phyloP scores from a whole-genome alignment of 1,284 basidiomycete genomes.

The Tremellales sp. region DNA sequence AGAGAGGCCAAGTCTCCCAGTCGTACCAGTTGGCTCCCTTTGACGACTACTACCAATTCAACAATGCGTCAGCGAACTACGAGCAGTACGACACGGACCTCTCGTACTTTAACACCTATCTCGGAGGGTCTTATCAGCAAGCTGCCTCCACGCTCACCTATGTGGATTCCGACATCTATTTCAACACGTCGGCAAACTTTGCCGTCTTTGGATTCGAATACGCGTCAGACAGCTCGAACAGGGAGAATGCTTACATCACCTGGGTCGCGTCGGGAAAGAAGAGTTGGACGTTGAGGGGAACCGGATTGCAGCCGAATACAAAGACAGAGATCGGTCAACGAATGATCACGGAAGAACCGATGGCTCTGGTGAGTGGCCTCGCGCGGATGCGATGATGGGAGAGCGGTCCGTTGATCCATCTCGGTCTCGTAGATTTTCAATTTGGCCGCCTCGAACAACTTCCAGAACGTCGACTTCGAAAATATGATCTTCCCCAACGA shows the following conservation, averaged over 20 bases:
- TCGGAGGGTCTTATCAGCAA: constrained; percentile 74
- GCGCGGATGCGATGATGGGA: neutral
- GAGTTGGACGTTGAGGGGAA: constrained; percentile 57
- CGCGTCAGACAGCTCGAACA: constrained; percentile 57
- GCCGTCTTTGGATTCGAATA: constrained; percentile 66
- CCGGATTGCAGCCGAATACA: constrained; percentile 58
- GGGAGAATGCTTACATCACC: constrained; percentile 58
- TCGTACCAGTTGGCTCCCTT: constrained; percentile 50
- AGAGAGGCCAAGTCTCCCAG: constrained; percentile 25
- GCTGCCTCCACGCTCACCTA: constrained; percentile 58
- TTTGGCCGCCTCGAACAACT: constrained; percentile 43
- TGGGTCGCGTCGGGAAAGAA: constrained; percentile 60
- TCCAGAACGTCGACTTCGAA: constrained; percentile 47
- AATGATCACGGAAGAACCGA: constrained; percentile 73
- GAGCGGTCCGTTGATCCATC: constrained; percentile 29
- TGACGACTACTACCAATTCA: constrained; percentile 62
- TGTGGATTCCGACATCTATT: constrained; percentile 54
- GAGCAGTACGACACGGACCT: constrained; percentile 47
- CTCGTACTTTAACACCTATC: constrained; percentile 66
- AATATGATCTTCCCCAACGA: constrained; percentile 50
- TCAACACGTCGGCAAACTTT: constrained; percentile 24
- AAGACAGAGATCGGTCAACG: constrained; percentile 58
- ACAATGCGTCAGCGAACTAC: constrained; percentile 49
- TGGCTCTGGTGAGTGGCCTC: constrained; percentile 51
- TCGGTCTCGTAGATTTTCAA: constrained; percentile 19